Evolutionary conservation across 495 filamentous ascomycete genomes (phyloP), one percentile per base, ranked within the genome.

Genomic region (Penicillium canariense): DNA sequence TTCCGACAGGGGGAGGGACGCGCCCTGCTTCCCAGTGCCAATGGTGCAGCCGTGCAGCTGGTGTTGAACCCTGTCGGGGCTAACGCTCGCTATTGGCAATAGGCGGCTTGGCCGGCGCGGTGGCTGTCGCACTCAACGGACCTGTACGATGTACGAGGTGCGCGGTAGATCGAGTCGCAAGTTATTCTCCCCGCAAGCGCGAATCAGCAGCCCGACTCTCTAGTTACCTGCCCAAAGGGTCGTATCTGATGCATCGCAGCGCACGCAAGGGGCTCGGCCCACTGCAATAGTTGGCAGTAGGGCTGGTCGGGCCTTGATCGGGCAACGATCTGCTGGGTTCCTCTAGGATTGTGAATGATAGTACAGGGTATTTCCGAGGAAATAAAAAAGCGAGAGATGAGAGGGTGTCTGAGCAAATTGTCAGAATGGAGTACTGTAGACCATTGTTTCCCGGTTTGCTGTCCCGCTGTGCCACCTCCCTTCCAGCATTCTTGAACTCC

Each of bases 61-160:
- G 17, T 34, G 6, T 11, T 11, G n/a, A 31, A 42, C 40, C 11
- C 18, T n/a, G 35, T 23, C 15, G 9, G 22, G 42, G 44, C 32
- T 11, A 51, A 43, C 18, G 9, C 15, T 49, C 31, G 25, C 55
- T 62, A 52, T 52, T 59, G 60, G 48, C 52, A 54, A 60, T 60
- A 50, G 39, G 17, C 49, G 17, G 30, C 20, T 11, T 12, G 39
- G 44, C 30, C 30, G 50, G 39, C 17, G 1, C 11, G 28, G 12
- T 32, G 40, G 20, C 45, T 49, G 25, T 20, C 50, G 46, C 53
- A 23, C 22, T 26, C 14, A 27, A 14, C 34, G 3, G 38, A 23
- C 17, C 20, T 23, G 38, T 42, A 18, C 6, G 20, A 22, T 22
- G 11, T 14, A 40, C 14, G 38, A 9, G 38, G n/a, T n/a, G 23